Base-by-base conservation (phyloP, 805 yeast species). In the Barnettozyma sp. region DNA sequence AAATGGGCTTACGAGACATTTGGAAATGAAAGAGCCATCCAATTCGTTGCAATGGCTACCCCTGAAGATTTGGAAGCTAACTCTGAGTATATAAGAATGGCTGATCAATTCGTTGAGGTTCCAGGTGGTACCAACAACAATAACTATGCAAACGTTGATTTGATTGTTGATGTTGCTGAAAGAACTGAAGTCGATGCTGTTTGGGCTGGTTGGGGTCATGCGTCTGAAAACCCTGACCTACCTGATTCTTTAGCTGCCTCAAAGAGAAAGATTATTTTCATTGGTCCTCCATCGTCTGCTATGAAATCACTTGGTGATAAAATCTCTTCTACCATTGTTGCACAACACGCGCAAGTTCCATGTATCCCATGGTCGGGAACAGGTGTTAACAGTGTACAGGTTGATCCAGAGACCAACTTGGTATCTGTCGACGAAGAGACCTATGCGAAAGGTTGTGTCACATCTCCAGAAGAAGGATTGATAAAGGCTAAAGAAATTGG, bases 191-290 rank as follows among this genome's bases (percentile, higher is more conserved):
- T 84, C 38, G 95, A 92, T 59, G 99, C 98, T 18, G 99, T 92
- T 40, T 92, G 99, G 99, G 99, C 99, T 23, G 99, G 99, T 54
- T 92, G 99, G 99, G 99, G 99, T 54, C 98, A 94, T 59, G 99
- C 99, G 20, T 85, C 96, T n/a, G 99, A 92, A 68, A 90, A 94
- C 65, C 99, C 99, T 19, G 60, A 68, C 31, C 74, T 92, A 47
- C 99, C 99, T 20, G 98, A 92, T 63, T 77, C 73, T 62, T 71
- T 92, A 59, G 97, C 97, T 12, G 80, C 81, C n/a, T 86, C 96
- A 14, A 86, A 88, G 42, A 82, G 86, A 61, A 83, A 74, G 55
- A 82, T 94, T 52, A 71, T 92, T 38, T 92, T 92, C 56, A 92
- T 92, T 59, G 99, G 99, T 46, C 99, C 99, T 43, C 98, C 99